Percentiles rank a stretch among this genome's conserved stretches.
Evolutionary conservation across 768 basidiomycete genomes (phyloP).

Genomic region (Rhodotorula kratochvilovae): DNA sequence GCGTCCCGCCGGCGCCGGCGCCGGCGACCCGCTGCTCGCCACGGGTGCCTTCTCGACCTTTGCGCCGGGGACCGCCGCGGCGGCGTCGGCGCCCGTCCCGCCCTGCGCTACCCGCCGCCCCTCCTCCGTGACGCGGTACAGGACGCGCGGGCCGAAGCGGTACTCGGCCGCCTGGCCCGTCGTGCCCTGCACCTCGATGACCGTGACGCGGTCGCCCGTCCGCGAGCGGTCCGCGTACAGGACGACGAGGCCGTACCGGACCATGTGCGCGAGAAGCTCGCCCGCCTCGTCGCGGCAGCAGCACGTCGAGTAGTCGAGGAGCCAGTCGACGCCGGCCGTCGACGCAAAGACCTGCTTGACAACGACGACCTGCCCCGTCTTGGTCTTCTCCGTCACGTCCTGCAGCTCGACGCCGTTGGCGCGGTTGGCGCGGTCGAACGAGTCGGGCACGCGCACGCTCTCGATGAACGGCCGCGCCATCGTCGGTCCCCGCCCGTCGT

Average conservation of each 20-base stretch:
- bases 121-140: conserved; percentile 91
- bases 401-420: conserved; percentile 48
- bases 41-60: conserved; percentile 4
- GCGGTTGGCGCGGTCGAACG: conserved; percentile 45
- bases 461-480: conserved; percentile 39
- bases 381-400: conserved; percentile 51
- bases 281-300: conserved; percentile 93
- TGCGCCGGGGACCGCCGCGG: conserved; percentile 61
- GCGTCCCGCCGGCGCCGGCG: conserved; percentile 3
- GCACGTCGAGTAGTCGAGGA: conserved; percentile 93
- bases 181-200: conserved; percentile 23
- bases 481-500: conserved; percentile 67
- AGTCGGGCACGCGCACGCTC: conserved; percentile 35
- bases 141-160: conserved; percentile 88
- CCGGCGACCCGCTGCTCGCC: neutral
- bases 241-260: conserved; percentile 82
- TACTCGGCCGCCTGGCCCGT: conserved; percentile 51
- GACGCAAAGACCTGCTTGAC: conserved; percentile 71
- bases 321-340: conserved; percentile 86
- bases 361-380: conserved; percentile 52
- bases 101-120: conserved; percentile 69
- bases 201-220: conserved; percentile 34
- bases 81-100: conserved; percentile 71
- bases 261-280: conserved; percentile 96
- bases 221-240: conserved; percentile 54